Conservation (phyloP, 2,329 filamentous ascomycete species). For the Diplodia seriata region DNA sequence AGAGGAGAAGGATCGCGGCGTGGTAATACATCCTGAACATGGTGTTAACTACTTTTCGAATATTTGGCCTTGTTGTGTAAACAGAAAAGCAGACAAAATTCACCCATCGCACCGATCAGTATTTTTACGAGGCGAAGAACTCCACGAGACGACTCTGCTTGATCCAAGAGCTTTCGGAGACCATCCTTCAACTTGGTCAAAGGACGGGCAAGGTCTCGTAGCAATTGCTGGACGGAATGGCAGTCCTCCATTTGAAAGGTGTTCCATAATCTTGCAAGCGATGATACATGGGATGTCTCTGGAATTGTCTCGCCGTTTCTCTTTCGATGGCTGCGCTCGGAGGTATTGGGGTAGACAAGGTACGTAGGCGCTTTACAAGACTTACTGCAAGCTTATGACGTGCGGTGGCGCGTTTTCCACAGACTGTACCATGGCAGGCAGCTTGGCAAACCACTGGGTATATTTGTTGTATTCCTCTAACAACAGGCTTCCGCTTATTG, state of each 20-base stretch:
- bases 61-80: not conserved
- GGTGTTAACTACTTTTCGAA: slow-evolving; percentile 3
- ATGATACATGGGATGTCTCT: not conserved
- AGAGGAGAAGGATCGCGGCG: slow-evolving; percentile 36
- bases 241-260: not conserved
- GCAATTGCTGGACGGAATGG: not conserved
- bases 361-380: not conserved
- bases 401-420: slow-evolving; percentile 35
- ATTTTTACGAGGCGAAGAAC: not conserved
- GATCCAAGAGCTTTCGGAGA: not conserved
- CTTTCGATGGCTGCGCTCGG: not conserved
- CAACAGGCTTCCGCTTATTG: slow-evolving; percentile 35
- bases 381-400: slow-evolving; percentile 37
- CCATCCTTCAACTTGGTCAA: not conserved
- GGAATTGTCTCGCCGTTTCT: not conserved
- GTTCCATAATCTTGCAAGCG: not conserved
- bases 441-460: slow-evolving; percentile 31
- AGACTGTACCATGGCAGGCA: slow-evolving; percentile 31
- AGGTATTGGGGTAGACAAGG: not conserved
- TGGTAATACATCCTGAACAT: slow-evolving; percentile 36
- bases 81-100: not conserved
- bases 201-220: not conserved
- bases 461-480: slow-evolving; percentile 36
- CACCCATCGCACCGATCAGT: not conserved
- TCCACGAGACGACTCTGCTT: not conserved